Conservation (phyloP, 768 basidiomycete genomes). For the Boletus barrowsii region DNA sequence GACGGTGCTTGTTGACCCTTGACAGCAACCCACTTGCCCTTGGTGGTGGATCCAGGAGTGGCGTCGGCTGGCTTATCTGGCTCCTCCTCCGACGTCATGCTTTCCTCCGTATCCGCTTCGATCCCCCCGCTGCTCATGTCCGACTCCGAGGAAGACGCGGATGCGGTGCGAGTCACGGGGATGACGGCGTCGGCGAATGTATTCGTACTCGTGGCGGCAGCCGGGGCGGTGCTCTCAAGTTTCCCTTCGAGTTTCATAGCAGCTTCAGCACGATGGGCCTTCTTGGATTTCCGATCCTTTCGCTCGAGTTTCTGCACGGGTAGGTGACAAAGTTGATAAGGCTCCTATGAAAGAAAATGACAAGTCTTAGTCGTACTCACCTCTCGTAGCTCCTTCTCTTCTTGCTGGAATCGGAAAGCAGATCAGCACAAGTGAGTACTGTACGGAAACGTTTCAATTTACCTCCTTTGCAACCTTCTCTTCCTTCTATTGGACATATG, state of each 20-base stretch:
- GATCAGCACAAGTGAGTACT: constrained; percentile 16
- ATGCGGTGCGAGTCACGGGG: constrained; percentile 23
- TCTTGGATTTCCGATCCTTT: constrained; percentile 59
- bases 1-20: constrained; percentile 42
- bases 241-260: constrained; percentile 30
- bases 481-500: constrained; percentile 37
- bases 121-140: constrained; percentile 56
- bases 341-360: not conserved
- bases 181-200: constrained; percentile 17
- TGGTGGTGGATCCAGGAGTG: constrained; percentile 18
- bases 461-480: constrained; percentile 60
- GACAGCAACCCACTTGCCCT: constrained; percentile 79
- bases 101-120: constrained; percentile 76
- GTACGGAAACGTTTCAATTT: constrained; percentile 11
- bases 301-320: constrained; percentile 48
- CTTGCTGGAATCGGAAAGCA: constrained; percentile 32
- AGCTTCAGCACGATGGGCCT: constrained; percentile 35
- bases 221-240: constrained; percentile 15
- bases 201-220: constrained; percentile 8
- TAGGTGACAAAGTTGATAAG: not conserved
- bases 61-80: constrained; percentile 38
- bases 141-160: constrained; percentile 54
- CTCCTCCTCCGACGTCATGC: constrained; percentile 71
- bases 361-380: constrained; percentile 22
- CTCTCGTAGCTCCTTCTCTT: constrained; percentile 47